phyloP scores from a whole-genome alignment of 345 rosid species.

The Trapa incisa region DNA sequence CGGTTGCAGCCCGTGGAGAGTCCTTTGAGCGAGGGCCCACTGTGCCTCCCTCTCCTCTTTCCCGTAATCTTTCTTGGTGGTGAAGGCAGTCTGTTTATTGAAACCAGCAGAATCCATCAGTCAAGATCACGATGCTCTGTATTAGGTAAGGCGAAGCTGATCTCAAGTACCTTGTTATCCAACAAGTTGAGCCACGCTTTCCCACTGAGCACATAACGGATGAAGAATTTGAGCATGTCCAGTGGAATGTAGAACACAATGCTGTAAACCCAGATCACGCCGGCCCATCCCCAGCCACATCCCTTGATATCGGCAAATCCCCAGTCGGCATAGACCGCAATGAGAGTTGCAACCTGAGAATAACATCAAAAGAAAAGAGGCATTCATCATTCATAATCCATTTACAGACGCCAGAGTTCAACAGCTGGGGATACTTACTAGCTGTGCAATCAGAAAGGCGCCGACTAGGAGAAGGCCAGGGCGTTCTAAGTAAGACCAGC shows the following conservation, averaged over 20 bases:
- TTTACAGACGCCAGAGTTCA: too few species aligned
- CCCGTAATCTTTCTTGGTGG: slow-evolving; percentile 31
- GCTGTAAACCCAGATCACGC: slow-evolving; percentile 26
- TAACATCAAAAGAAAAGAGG: background rate
- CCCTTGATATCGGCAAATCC: slow-evolving; percentile 30
- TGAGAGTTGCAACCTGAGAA: slow-evolving; percentile 32
- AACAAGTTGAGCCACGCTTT: slow-evolving; percentile 25
- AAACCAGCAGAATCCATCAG: background rate
- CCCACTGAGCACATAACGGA: slow-evolving; percentile 21
- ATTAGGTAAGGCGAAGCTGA: background rate
- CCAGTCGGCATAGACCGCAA: slow-evolving; percentile 42
- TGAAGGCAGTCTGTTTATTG: slow-evolving; percentile 24
- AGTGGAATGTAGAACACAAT: slow-evolving; percentile 21
- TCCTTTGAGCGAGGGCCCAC: slow-evolving; percentile 31
- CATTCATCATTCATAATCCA: too few species aligned
- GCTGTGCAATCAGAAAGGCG: too few species aligned
- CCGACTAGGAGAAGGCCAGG: slow-evolving; percentile 25
- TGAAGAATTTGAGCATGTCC: slow-evolving; percentile 23
- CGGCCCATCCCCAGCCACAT: slow-evolving; percentile 46
- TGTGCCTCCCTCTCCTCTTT: slow-evolving; percentile 35
- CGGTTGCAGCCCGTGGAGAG: slow-evolving; percentile 27
- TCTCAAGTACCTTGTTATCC: slow-evolving; percentile 19
- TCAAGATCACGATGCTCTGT: background rate
- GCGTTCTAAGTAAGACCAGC: slow-evolving; percentile 35
- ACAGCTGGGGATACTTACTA: too few species aligned